Conservation (phyloP, 441 rosid species). For the Aleurites moluccanus region DNA sequence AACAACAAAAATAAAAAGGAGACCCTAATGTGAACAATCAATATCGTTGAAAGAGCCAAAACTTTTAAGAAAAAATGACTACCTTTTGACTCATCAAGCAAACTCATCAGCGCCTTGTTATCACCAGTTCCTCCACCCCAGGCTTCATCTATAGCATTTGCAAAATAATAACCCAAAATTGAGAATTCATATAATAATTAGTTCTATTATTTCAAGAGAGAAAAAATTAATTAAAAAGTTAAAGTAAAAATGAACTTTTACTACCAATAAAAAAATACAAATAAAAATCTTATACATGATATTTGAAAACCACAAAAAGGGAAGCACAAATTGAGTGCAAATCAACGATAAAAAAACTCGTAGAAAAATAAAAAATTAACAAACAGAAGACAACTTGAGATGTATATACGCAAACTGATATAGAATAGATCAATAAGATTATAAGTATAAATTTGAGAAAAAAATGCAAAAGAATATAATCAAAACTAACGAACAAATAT, state of each 20-base stretch:
- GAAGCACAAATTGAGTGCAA: not conserved
- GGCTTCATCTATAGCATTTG: constrained; percentile 29
- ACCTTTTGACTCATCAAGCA: constrained; percentile 50
- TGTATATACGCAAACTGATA: not conserved
- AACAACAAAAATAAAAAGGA: not conserved
- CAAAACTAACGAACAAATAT: not conserved
- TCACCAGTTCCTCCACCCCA: constrained; percentile 28
- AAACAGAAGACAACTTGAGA: not conserved
- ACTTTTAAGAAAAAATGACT: not conserved
- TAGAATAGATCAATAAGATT: constrained; percentile 5
- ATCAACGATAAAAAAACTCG: not conserved
- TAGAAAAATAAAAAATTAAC: not conserved
- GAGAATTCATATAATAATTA: not conserved
- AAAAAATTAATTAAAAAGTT: not conserved
- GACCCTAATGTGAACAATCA: not conserved
- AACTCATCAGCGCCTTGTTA: constrained; percentile 31
- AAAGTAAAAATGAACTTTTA: not conserved
- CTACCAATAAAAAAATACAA: not conserved
- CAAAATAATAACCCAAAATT: not conserved
- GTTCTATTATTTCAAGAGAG: not conserved
- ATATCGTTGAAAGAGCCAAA: not conserved
- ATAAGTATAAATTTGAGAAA: not conserved
- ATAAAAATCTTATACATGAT: no score
- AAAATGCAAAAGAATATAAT: not conserved
- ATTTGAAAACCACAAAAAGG: no score